phyloP scores from a whole-genome alignment of 331 rosid species.

The Prunus yedoensis region DNA sequence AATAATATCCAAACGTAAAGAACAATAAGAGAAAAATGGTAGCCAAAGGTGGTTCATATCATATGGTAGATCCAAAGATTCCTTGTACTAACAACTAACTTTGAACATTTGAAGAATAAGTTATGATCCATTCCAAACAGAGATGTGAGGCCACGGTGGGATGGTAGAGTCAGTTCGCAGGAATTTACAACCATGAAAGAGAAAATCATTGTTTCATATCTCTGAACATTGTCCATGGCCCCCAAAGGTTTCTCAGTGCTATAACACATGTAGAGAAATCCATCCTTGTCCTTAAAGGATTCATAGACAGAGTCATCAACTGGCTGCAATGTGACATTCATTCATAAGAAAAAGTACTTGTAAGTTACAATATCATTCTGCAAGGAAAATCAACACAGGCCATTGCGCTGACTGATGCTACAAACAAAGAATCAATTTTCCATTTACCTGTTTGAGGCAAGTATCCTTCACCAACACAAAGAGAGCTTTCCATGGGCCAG shows the following conservation, averaged over 20 bases:
- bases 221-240: background rate
- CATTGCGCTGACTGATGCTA: accelerated
- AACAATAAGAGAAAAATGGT: too few relatives aligned
- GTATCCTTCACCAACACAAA: conserved; percentile 73
- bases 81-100: too few relatives aligned
- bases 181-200: background rate
- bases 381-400: background rate
- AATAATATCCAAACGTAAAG: too few relatives aligned
- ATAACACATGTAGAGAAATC: conserved; percentile 81
- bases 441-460: conserved; percentile 69
- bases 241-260: conserved; percentile 85
- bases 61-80: too few relatives aligned
- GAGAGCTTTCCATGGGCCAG: conserved; percentile 68
- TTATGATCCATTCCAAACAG: too few relatives aligned
- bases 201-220: background rate
- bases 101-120: too few relatives aligned
- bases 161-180: background rate
- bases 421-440: background rate
- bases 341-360: background rate
- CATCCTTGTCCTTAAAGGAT: conserved; percentile 76
- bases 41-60: too few relatives aligned
- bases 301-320: conserved; percentile 56
- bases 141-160: too few relatives aligned
- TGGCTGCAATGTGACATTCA: conserved; percentile 48
- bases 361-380: background rate